Conservation (phyloP, 176 grass and related monocot genomes). For the Phoenix roebelenii region DNA sequence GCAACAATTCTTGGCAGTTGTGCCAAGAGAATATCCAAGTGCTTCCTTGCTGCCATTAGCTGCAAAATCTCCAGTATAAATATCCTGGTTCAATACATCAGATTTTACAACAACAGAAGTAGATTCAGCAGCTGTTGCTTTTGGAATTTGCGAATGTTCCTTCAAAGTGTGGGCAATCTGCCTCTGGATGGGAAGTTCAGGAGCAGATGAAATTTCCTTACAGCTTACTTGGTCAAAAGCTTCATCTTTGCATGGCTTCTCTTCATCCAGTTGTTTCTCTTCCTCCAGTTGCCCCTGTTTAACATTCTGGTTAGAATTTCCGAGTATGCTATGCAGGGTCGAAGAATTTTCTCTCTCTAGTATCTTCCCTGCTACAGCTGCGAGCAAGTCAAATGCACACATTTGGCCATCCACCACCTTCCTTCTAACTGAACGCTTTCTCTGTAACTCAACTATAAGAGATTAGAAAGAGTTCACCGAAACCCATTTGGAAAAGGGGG, state of each 20-base stretch:
- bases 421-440: constrained; percentile 80
- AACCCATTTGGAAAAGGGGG: no score
- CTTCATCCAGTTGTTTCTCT: constrained; percentile 35
- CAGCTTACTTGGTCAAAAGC: constrained; percentile 67
- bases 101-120: constrained; percentile 32
- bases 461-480: no score
- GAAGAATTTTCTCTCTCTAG: constrained; percentile 58
- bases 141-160: constrained; percentile 20
- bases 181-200: constrained; percentile 26
- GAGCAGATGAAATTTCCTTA: constrained; percentile 43
- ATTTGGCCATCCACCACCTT: constrained; percentile 49
- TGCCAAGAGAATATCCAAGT: constrained; percentile 22
- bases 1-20: constrained; percentile 33
- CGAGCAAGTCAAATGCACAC: constrained; percentile 84
- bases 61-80: constrained; percentile 14
- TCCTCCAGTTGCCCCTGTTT: constrained; percentile 48
- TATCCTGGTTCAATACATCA: constrained; percentile 37
- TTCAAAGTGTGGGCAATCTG: constrained; percentile 12
- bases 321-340: not conserved
- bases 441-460: constrained; percentile 33
- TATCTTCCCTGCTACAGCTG: constrained; percentile 75
- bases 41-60: constrained; percentile 33
- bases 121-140: constrained; percentile 16
- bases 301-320: constrained; percentile 14
- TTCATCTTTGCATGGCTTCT: constrained; percentile 55